Evolutionary conservation across 1,139 yeast genomes (phyloP).

Genomic region (Wickerhamomyces sp.): DNA sequence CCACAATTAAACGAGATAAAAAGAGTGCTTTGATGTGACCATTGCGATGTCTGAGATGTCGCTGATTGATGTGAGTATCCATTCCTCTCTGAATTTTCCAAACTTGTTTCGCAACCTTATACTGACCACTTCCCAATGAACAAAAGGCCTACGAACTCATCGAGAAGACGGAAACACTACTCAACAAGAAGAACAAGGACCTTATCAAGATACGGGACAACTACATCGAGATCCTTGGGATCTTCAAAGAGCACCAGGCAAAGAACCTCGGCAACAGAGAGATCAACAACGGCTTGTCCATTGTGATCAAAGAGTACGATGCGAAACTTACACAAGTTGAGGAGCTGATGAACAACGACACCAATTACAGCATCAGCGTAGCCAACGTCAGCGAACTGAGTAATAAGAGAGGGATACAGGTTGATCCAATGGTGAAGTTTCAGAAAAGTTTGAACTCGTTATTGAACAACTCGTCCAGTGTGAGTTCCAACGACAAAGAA

Average conservation of each 20-base stretch:
- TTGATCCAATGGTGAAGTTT: conserved; percentile 1
- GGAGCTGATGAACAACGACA: conserved; percentile 3
- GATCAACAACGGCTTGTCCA: conserved; percentile 15
- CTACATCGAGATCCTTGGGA: conserved; percentile 13
- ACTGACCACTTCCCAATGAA: too few relatives aligned
- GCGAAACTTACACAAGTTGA: conserved; percentile 15
- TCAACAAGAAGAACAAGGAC: conserved; percentile 1
- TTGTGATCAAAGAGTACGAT: conserved; percentile 14
- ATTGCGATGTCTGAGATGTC: background rate
- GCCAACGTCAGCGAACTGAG: background rate
- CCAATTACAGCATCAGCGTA: background rate
- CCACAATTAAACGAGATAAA: background rate
- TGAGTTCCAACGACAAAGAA: background rate
- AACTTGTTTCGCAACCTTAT: too few relatives aligned
- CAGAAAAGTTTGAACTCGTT: background rate
- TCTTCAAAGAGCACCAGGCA: conserved; percentile 5
- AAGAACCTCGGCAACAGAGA: conserved; percentile 12
- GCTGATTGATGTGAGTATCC: conserved; percentile 3
- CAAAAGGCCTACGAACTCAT: conserved; percentile 18
- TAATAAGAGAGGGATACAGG: background rate
- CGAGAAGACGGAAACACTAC: conserved; percentile 19
- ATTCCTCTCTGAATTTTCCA: background rate
- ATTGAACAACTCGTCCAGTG: background rate
- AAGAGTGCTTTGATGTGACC: background rate
- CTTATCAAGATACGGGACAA: background rate